Conservation (phyloP, 345 rosid genomes). For the Hibiscus mutabilis region DNA sequence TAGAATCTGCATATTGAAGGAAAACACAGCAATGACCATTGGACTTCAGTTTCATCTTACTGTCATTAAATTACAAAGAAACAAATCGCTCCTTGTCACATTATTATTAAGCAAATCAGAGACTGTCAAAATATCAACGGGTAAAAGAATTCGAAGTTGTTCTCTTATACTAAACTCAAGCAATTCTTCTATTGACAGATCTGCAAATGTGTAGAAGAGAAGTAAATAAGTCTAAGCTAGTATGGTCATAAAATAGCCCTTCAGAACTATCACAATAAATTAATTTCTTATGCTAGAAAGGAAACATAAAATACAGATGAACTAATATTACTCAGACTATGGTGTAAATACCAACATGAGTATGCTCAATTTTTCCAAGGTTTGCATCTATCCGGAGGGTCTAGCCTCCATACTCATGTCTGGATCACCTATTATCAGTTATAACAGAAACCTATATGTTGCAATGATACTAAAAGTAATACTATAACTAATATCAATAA, state of each 20-base stretch:
- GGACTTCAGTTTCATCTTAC: neutral
- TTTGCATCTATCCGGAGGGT: too few species aligned
- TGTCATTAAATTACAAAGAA: neutral
- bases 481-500: neutral
- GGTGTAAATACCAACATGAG: neutral
- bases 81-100: neutral
- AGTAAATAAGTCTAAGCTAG: neutral
- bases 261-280: neutral
- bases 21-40: neutral
- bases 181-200: neutral
- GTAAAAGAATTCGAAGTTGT: neutral
- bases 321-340: neutral
- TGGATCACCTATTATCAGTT: neutral
- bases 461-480: neutral
- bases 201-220: neutral
- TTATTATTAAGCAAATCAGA: neutral
- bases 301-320: neutral
- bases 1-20: conserved; percentile 51
- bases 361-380: too few species aligned
- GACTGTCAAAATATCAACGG: neutral
- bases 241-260: neutral
- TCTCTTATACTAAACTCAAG: neutral
- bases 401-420: too few species aligned
- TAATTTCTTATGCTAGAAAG: neutral
- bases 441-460: neutral